Conservation (phyloP, 768 basidiomycete species). For the Kwoniella sp. region DNA sequence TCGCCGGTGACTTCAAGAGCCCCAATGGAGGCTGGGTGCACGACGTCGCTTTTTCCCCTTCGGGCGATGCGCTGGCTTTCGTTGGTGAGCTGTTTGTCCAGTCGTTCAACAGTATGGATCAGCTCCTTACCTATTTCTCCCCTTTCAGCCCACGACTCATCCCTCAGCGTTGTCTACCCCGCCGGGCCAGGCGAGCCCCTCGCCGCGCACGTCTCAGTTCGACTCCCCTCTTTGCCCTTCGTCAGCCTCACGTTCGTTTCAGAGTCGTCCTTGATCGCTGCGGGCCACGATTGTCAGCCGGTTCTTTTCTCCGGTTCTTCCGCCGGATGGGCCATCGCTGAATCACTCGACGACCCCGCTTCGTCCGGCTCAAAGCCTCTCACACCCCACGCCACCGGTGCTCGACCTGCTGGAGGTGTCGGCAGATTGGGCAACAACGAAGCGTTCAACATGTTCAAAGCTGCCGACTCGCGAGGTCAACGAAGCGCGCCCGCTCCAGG, state of each 20-base stretch:
- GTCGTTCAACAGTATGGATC: neutral
- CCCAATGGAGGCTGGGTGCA: constrained; percentile 97
- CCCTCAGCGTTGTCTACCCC: constrained; percentile 90
- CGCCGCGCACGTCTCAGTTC: constrained; percentile 68
- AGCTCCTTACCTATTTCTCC: neutral
- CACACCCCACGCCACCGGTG: constrained; percentile 59
- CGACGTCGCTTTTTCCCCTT: constrained; percentile 90
- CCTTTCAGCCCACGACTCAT: constrained; percentile 83
- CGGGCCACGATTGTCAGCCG: constrained; percentile 97
- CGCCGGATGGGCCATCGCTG: constrained; percentile 74
- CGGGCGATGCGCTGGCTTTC: constrained; percentile 91
- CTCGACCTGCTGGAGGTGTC: constrained; percentile 43
- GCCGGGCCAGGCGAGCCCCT: constrained; percentile 62
- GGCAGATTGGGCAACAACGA: constrained; percentile 81
- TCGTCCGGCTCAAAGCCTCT: constrained; percentile 61
- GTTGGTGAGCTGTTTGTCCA: constrained; percentile 66
- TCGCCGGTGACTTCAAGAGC: constrained; percentile 90
- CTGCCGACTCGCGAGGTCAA: constrained; percentile 79
- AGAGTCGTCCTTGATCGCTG: constrained; percentile 80
- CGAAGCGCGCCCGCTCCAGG: constrained; percentile 47
- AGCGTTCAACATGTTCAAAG: constrained; percentile 90
- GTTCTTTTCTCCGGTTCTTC: constrained; percentile 76
- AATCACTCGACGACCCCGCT: constrained; percentile 81
- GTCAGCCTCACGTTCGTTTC: constrained; percentile 83
- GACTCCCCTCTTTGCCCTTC: constrained; percentile 75